Conservation (phyloP, 306 rosid genomes). For the Vicia sativa region DNA sequence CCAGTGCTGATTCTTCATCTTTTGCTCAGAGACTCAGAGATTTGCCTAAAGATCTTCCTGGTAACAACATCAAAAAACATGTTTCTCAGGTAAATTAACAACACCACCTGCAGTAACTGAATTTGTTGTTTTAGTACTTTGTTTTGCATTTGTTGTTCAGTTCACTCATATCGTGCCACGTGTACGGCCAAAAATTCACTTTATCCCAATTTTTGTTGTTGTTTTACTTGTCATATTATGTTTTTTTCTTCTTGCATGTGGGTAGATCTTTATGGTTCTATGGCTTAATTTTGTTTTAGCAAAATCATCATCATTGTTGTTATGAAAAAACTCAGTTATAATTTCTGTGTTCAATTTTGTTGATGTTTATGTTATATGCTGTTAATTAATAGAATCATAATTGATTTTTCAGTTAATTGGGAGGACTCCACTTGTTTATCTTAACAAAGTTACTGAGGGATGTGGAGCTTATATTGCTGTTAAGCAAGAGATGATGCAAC, state of each 20-base stretch:
- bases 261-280: background rate
- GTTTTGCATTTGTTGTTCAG: background rate
- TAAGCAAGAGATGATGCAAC: constrained; percentile 99
- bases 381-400: background rate
- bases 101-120: background rate
- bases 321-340: background rate
- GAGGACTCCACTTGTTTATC: constrained; percentile 83
- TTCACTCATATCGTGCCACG: constrained; percentile 28
- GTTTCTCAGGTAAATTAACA: constrained; percentile 60
- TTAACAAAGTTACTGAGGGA: constrained; percentile 92
- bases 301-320: background rate
- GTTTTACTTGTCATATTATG: no score
- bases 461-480: constrained; percentile 94
- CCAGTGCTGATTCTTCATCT: constrained; percentile 52
- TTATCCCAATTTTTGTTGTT: background rate
- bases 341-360: background rate
- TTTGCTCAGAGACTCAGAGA: constrained; percentile 73
- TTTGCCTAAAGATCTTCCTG: constrained; percentile 84
- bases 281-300: background rate
- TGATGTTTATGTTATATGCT: background rate
- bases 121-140: background rate
- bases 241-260: no score
- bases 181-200: background rate
- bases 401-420: constrained; percentile 76
- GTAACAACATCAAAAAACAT: constrained; percentile 67